These are phyloP conservation scores for Botrytis medusae DNA, from an alignment of 2,329 filamentous ascomycete species.

Conservation along the genomic window DNA sequence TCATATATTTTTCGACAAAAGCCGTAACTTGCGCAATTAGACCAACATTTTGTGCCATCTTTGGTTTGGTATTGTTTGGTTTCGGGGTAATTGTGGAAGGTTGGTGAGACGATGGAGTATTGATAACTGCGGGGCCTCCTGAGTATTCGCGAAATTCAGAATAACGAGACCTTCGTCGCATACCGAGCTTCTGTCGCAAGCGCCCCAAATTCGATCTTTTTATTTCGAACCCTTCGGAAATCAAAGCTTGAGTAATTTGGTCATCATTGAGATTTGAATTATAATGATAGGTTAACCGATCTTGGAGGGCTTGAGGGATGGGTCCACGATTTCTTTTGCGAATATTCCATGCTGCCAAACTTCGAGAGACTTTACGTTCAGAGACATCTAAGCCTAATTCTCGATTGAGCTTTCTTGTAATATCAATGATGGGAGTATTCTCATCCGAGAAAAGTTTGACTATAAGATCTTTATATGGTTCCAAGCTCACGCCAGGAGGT, in stretches of 20 bases:
- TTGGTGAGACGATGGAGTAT: conserved; percentile 17
- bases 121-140: conserved; percentile 21
- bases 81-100: conserved; percentile 17
- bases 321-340: conserved; percentile 35
- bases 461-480: conserved; percentile 37
- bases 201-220: conserved; percentile 34
- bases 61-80: conserved; percentile 28
- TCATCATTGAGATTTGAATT: conserved; percentile 39
- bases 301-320: conserved; percentile 32
- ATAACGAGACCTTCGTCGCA: conserved; percentile 36
- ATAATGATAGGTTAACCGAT: conserved; percentile 35
- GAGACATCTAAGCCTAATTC: conserved; percentile 36
- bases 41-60: conserved; percentile 31
- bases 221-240: conserved; percentile 36
- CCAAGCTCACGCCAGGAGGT: conserved; percentile 33
- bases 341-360: conserved; percentile 36
- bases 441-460: conserved; percentile 34
- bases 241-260: conserved; percentile 33
- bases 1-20: conserved; percentile 72
- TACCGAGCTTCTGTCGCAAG: conserved; percentile 35
- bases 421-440: conserved; percentile 35
- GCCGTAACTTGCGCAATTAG: conserved; percentile 53
- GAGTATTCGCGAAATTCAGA: conserved; percentile 37
- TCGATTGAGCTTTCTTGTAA: conserved; percentile 33
- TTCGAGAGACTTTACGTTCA: conserved; percentile 36